Percentiles rank a stretch among this genome's conserved stretches.
Evolutionary conservation across 2,329 filamentous ascomycete species (phyloP).

Genomic region (Xylaria digitata): DNA sequence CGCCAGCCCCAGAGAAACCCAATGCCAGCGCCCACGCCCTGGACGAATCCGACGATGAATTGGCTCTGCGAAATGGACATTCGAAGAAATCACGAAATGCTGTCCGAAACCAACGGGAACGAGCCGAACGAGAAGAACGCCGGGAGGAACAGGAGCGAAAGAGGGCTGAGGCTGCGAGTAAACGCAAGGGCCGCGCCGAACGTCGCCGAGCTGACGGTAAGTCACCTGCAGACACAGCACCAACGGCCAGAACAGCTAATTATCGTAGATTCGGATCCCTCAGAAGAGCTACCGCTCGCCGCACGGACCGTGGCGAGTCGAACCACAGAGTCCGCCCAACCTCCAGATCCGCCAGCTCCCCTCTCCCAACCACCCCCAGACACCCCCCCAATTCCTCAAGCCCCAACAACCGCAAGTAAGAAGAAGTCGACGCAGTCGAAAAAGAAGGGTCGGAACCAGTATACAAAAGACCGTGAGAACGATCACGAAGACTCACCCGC

Average conservation of each 20-base stretch:
- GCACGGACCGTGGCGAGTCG: conserved; percentile 53
- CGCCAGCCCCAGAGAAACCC: conserved; percentile 64
- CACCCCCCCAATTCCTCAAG: conserved; percentile 56
- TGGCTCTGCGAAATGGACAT: conserved; percentile 67
- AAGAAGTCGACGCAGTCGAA: conserved; percentile 69
- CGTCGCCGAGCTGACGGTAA: conserved; percentile 83
- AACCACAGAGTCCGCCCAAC: conserved; percentile 49
- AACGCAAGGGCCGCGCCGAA: conserved; percentile 84
- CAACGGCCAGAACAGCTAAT: conserved; percentile 50
- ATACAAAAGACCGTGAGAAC: conserved; percentile 78
- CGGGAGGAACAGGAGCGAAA: conserved; percentile 80
- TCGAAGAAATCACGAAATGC: conserved; percentile 71
- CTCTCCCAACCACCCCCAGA: conserved; percentile 60
- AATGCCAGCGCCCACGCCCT: conserved; percentile 59
- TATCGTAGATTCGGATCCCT: conserved; percentile 74
- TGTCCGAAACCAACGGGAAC: conserved; percentile 70
- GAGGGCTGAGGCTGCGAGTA: conserved; percentile 78
- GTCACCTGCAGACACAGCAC: conserved; percentile 11
- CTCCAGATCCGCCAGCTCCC: conserved; percentile 56
- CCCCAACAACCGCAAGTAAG: conserved; percentile 64
- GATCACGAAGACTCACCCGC: conserved; percentile 66
- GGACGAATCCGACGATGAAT: conserved; percentile 78
- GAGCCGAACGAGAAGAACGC: conserved; percentile 76
- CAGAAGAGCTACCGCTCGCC: conserved; percentile 72
- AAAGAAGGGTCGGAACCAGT: conserved; percentile 81